Percentiles rank a stretch among this genome's conserved stretches.
Evolutionary conservation across 352 stramenopile genomes (phyloP).

Genomic region (Phytophthora chlamydospora): DNA sequence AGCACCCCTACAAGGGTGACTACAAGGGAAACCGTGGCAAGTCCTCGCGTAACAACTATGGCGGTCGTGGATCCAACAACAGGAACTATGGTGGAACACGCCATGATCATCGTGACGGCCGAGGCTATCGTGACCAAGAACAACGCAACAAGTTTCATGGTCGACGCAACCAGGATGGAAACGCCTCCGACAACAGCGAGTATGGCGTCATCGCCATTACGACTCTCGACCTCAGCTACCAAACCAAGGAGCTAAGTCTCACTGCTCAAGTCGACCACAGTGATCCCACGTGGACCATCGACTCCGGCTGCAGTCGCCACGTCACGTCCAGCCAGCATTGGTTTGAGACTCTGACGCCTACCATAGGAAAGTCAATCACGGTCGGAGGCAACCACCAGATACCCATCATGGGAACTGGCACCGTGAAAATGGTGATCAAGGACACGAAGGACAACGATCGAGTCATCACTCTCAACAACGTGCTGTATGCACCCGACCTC

Average conservation of each 20-base stretch:
- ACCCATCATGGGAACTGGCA: too few species aligned
- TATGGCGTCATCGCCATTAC: constrained; percentile 18
- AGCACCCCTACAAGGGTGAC: constrained; percentile 2
- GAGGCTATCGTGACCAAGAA: too few species aligned
- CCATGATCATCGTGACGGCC: neutral
- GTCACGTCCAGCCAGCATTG: constrained; percentile 7
- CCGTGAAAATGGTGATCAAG: too few species aligned
- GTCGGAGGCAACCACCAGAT: too few species aligned
- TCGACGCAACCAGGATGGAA: neutral
- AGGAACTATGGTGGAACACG: too few species aligned
- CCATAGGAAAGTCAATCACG: constrained; percentile 10
- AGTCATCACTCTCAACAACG: constrained; percentile 9
- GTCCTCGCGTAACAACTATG: neutral
- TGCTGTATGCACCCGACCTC: constrained; percentile 7
- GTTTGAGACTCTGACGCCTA: constrained; percentile 3
- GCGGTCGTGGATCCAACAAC: too few species aligned
- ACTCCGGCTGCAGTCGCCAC: constrained; percentile 22
- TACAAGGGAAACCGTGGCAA: constrained; percentile 1
- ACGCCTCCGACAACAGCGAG: neutral
- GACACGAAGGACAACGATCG: too few species aligned
- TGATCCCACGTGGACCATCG: constrained; percentile 12
- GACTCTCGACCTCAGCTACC: neutral
- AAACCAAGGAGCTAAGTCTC: neutral
- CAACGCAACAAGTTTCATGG: constrained; percentile 12
- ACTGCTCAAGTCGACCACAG: neutral